Base-by-base conservation (phyloP, 176 grass and related monocot species). In the Bolboschoenus planiculmis region DNA sequence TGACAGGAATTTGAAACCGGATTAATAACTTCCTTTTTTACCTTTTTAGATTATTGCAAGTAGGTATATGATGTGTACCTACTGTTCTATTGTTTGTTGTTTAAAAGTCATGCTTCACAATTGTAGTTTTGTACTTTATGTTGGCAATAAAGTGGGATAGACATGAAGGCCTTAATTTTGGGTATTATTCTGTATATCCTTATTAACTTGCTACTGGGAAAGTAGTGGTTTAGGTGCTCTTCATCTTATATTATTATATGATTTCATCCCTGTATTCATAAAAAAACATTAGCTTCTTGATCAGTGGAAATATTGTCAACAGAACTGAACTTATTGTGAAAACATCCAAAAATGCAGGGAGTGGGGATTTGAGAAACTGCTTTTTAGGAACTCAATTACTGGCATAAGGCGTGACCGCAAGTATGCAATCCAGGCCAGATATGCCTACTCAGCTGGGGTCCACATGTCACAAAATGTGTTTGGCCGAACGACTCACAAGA, bases 321-420 rank as follows among this genome's bases (percentile, higher is more conserved):
- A 42, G 4, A 71, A 71, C 37, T 71, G 8, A 71, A 42, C 66
- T 73, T 23, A 46, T 73, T 44, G 10, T 48, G 40, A 8, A 29
- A 73, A 26, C 44, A 67, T 75, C 43, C 10, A 31, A 48, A 47
- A 47, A 55, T 84, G 36, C 88, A 97, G 94, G 78, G 86, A 97
- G 36, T 97, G 94, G 94, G 94, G 94, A 2, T 90, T 97, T 24
- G 91, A 97, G 84, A 97, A 97, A 21, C 86, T 97, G 8, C 88
- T 94, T 13, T 97, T 97, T 67, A 81, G 88, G 2, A 97, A 97
- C 67, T 85, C 91, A 0, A 85, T 97, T 44, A 87, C 82, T 9
- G 79, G 85, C 47, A 87, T 92, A 47, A 68, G 94, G 7, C 68
- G 94, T 33, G 94, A 97, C 64, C 94, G 94, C 42, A 97, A 97